phyloP scores from a whole-genome alignment of 208 protist species.

The Tritrichomonas foetus region DNA sequence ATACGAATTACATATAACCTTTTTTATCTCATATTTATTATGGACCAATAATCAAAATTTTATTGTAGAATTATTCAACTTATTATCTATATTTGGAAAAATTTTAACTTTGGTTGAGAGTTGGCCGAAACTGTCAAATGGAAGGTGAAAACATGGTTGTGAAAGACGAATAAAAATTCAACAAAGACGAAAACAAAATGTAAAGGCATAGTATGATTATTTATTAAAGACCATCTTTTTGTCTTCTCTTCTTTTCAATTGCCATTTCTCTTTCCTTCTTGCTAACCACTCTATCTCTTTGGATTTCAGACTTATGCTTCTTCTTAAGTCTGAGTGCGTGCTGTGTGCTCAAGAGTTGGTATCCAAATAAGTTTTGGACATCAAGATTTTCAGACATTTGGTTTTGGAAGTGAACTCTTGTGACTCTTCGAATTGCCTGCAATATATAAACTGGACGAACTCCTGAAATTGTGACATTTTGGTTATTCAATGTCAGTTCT shows the following conservation, averaged over 20 bases:
- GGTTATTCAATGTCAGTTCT: background rate
- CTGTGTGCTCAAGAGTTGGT: background rate
- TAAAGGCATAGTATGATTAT: too few species aligned
- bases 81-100: too few species aligned
- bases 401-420: background rate
- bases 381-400: background rate
- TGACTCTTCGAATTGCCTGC: background rate
- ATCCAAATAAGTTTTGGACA: background rate
- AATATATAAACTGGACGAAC: background rate
- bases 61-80: too few species aligned
- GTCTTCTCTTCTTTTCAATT: background rate
- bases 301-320: background rate
- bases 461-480: background rate
- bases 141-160: too few species aligned
- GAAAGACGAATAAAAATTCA: too few species aligned
- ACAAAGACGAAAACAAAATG: too few species aligned
- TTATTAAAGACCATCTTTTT: background rate
- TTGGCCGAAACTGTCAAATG: too few species aligned
- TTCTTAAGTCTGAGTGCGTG: background rate
- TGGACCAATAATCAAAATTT: too few species aligned
- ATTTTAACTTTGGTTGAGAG: too few species aligned
- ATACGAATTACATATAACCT: too few species aligned
- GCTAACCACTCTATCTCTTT: background rate
- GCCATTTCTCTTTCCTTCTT: background rate
- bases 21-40: too few species aligned